Base-by-base conservation (phyloP, 129 eudicot species). In the Artemisia argyi region DNA sequence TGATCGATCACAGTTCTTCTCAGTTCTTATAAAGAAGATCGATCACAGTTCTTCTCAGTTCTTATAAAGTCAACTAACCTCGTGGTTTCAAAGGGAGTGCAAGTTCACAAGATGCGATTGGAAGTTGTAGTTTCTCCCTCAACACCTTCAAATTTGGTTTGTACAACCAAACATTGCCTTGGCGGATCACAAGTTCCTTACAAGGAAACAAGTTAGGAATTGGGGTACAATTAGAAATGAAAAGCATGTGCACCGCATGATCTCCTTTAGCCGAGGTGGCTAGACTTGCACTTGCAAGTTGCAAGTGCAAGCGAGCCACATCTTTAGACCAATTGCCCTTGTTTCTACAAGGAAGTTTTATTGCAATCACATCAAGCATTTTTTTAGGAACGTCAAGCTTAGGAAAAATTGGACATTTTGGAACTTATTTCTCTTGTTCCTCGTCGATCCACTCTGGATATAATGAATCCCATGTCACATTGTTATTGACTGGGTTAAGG, bases 371-470 rank as follows among this genome's bases (percentile, higher is more conserved):
- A 69, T 90, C 91, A 69, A 90, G 65, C 8, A 84, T 72, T 71
- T 87, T 83, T 30, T 78, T 74, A 20, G 85, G 81, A 7, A 73
- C 65, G 50, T 24, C 73, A 56, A 85, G 72, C 50, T 56, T 76
- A 10, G 97, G 97, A n/a, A 90, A 62, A 44, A 58, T 61, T 5
- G 86, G 95, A 72, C 97, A 90, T 13, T 66, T 76, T 59, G 95
- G 97, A 66, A 87, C 67, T 65, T 83, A 89, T 12, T 80, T 81
- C 50, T 87, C 97, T 70, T 87, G 89, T 77, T 90, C 97, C 74
- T 90, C 97, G 20, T 87, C 97, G n/a, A 90, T 81, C 97, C 97
- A 90, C 72, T 90, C 97, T 3, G 97, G 97, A 70, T 83, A 87
- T 24, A 90, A 62, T 8, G 91, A 66, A 30, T 87, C 97, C 97